Evolutionary conservation across 73 alveolate genomes (phyloP).

Genomic region (Breviolum minutum): DNA sequence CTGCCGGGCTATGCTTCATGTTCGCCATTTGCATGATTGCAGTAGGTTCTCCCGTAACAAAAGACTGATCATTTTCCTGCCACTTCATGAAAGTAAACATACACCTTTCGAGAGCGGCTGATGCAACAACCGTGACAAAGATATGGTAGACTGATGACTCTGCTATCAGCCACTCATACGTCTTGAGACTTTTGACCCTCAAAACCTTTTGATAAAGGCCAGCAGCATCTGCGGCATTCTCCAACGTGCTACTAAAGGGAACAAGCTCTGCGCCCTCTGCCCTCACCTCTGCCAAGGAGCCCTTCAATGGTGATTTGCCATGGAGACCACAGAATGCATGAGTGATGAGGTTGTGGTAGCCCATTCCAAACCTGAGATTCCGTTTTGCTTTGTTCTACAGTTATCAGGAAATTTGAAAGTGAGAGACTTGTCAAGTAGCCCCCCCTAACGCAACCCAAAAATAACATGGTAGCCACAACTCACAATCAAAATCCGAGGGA

Average conservation of each 20-base stretch:
- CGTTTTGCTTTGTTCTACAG: too few species aligned
- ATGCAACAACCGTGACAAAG: not conserved
- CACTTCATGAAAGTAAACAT: not conserved
- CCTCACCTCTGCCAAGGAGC: not conserved
- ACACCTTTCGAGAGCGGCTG: not conserved
- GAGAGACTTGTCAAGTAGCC: too few species aligned
- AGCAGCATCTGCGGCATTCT: not conserved
- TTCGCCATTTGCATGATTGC: not conserved
- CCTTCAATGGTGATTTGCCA: too few species aligned
- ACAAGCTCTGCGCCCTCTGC: not conserved
- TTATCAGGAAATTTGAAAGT: not conserved
- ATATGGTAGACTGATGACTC: not conserved
- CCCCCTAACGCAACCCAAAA: too few species aligned
- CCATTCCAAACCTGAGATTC: not conserved
- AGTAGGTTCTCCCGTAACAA: not conserved
- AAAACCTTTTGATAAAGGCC: not conserved
- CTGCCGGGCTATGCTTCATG: not conserved
- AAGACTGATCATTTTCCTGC: not conserved
- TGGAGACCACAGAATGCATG: not conserved
- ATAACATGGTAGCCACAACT: too few species aligned
- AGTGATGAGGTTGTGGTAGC: not conserved
- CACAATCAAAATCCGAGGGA: too few species aligned
- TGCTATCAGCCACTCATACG: not conserved
- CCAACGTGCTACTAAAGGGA: not conserved
- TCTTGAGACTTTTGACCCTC: not conserved